These are phyloP conservation scores for Quercus engelmannii DNA, from an alignment of 306 rosid genomes.

Conservation along the genomic window DNA sequence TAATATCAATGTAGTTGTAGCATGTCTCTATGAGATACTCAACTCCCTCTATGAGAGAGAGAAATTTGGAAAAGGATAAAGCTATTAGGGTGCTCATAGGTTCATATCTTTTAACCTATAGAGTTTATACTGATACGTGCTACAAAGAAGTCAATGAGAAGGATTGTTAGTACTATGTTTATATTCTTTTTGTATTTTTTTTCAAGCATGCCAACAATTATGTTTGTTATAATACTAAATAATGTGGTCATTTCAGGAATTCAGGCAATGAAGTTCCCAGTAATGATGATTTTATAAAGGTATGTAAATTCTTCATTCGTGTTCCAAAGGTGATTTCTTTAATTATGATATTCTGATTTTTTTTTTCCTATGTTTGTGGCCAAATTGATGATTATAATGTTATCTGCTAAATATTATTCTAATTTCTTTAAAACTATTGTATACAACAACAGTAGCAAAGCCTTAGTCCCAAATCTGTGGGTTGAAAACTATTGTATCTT, in stretches of 20 bases:
- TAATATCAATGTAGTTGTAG: not conserved
- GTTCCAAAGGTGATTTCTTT: not conserved
- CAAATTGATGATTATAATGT: not conserved
- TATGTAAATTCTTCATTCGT: conserved; percentile 13
- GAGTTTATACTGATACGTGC: not conserved
- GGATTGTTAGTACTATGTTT: not conserved
- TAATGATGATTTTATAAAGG: conserved; percentile 60
- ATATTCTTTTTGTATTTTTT: not conserved
- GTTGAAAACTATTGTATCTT: not conserved
- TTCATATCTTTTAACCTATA: not conserved
- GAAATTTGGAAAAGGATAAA: too few relatives aligned
- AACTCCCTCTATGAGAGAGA: too few relatives aligned
- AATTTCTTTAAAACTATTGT: not conserved
- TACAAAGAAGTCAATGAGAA: not conserved
- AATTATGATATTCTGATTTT: not conserved
- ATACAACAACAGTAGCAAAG: not conserved
- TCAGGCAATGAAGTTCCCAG: conserved; percentile 38
- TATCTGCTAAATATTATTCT: not conserved
- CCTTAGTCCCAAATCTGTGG: too few relatives aligned
- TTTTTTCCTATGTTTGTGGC: not conserved
- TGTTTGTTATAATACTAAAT: conserved; percentile 16
- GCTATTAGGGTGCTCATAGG: not conserved
- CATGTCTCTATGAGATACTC: not conserved
- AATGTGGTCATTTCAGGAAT: conserved; percentile 53
- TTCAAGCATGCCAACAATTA: not conserved